Evolutionary conservation across 192 early-diverging fungal species (phyloP).

Genomic region (Geranomyces michiganensis): DNA sequence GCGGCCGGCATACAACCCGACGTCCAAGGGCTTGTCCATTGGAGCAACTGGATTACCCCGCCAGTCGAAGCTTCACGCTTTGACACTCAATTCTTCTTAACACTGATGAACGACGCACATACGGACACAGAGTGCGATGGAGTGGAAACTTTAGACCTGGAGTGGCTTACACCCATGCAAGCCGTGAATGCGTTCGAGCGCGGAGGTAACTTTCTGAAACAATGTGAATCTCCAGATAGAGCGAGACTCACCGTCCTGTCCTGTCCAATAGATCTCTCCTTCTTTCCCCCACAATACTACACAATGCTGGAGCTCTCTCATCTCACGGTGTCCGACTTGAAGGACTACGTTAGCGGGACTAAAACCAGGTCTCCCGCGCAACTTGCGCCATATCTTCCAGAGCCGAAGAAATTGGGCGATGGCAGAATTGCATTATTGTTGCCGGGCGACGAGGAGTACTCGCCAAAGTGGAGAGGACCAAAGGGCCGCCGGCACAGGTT

Average conservation of each 20-base stretch:
- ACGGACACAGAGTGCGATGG: constrained; percentile 46
- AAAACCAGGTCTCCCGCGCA: constrained; percentile 20
- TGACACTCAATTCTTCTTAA: constrained; percentile 70
- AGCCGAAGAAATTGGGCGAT: background rate
- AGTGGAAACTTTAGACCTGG: constrained; percentile 59
- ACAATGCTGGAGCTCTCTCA: constrained; percentile 55
- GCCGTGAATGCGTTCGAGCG: constrained; percentile 52
- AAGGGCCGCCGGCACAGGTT: background rate
- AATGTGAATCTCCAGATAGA: background rate
- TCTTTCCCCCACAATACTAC: constrained; percentile 72
- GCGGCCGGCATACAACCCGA: constrained; percentile 48
- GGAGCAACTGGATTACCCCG: constrained; percentile 73
- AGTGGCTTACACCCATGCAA: constrained; percentile 72
- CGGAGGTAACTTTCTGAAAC: constrained; percentile 3
- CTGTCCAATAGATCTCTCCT: constrained; percentile 38
- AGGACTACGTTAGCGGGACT: constrained; percentile 29
- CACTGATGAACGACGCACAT: constrained; percentile 51
- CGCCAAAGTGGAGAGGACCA: background rate
- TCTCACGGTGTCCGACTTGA: constrained; percentile 53
- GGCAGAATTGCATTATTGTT: constrained; percentile 26
- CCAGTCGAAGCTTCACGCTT: constrained; percentile 58
- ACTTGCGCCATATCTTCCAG: constrained; percentile 4
- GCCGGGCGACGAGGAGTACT: constrained; percentile 52
- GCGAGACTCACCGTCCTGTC: background rate
- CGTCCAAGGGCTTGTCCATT: constrained; percentile 54